phyloP scores from a whole-genome alignment of 345 rosid genomes.

The Theobroma cacao region DNA sequence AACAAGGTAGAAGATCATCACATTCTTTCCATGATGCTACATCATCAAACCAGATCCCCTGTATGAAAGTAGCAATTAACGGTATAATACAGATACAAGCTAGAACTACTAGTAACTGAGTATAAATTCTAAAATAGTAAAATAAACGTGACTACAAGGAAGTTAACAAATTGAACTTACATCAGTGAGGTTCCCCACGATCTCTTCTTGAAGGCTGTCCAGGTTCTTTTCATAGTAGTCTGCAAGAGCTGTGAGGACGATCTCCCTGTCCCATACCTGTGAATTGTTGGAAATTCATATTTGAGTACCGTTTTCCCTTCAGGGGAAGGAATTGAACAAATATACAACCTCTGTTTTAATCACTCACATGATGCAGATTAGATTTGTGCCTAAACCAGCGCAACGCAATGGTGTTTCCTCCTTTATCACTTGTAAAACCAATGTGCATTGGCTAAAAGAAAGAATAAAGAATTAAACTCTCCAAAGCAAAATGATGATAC shows the following conservation, averaged over 20 bases:
- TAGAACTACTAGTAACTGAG: not conserved
- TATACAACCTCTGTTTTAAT: not conserved
- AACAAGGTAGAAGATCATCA: constrained; percentile 59
- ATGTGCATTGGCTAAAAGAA: constrained; percentile 77
- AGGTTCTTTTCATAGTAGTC: constrained; percentile 72
- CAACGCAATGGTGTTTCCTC: constrained; percentile 79
- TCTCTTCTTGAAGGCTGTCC: constrained; percentile 67
- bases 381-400: constrained; percentile 93
- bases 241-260: constrained; percentile 64
- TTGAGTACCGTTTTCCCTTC: not conserved
- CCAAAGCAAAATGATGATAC: not conserved
- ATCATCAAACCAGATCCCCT: constrained; percentile 90
- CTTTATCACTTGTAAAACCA: constrained; percentile 79
- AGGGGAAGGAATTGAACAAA: not conserved
- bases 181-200: constrained; percentile 65
- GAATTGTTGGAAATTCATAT: not conserved
- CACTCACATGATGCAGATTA: constrained; percentile 83
- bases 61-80: not conserved
- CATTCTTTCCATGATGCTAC: constrained; percentile 72
- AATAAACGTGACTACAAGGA: not conserved
- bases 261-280: constrained; percentile 96
- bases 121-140: not conserved
- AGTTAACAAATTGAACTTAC: constrained; percentile 33
- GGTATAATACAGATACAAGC: not conserved
- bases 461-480: not conserved